Evolutionary conservation across 2,329 filamentous ascomycete genomes (phyloP).

Genomic region (Fusarium vanettenii): DNA sequence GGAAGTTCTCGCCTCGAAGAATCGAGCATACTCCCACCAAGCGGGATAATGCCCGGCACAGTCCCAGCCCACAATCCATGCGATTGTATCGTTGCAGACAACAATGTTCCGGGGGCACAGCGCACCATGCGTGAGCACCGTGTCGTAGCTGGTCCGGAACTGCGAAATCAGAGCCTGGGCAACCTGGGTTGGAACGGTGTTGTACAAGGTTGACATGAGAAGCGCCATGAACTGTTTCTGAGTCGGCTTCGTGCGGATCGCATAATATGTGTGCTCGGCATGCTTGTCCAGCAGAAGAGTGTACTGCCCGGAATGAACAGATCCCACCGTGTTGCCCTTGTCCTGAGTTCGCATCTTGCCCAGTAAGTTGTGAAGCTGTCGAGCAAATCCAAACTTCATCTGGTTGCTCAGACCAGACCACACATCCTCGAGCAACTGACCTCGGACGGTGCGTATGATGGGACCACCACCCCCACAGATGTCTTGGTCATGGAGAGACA

Average conservation of each 20-base stretch:
- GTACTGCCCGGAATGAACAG: conserved; percentile 38
- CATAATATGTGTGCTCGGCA: conserved; percentile 43
- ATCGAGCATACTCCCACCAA: conserved; percentile 52
- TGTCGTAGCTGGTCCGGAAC: conserved; percentile 24
- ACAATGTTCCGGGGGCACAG: conserved; percentile 47
- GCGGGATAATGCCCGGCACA: conserved; percentile 47
- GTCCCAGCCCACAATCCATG: conserved; percentile 46
- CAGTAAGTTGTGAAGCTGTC: conserved; percentile 44
- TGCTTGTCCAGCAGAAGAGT: conserved; percentile 45
- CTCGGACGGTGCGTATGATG: conserved; percentile 27
- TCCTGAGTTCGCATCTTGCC: conserved; percentile 31
- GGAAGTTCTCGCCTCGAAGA: conserved; percentile 47
- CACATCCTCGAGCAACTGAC: conserved; percentile 44
- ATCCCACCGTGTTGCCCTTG: conserved; percentile 6
- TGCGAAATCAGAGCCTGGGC: conserved; percentile 32
- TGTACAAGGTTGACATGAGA: conserved; percentile 41
- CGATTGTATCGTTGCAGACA: conserved; percentile 38
- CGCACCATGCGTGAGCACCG: conserved; percentile 41
- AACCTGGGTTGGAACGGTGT: conserved; percentile 40
- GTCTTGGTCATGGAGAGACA: conserved; percentile 15
- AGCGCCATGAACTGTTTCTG: conserved; percentile 41
- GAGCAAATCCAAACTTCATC: conserved; percentile 39
- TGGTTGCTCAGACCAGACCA: conserved; percentile 39
- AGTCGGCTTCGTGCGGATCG: conserved; percentile 32
- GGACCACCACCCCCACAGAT: conserved; percentile 2